Conservation (phyloP, 192 early-diverging fungal genomes). For the Linnemannia zychae region DNA sequence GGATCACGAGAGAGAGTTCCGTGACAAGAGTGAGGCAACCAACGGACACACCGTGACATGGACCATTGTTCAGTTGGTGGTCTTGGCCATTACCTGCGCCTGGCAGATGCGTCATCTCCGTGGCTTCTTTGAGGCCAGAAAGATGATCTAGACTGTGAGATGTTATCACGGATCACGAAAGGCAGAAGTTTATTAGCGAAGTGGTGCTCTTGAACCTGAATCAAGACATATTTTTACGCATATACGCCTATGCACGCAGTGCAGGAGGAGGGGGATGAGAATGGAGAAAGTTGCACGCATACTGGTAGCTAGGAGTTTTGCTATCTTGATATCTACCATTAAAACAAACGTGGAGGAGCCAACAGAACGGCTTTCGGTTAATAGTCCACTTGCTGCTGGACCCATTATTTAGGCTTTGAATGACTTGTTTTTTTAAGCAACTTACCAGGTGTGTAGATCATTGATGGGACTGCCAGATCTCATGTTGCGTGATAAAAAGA, state of each 20-base stretch:
- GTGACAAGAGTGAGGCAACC: conserved; percentile 85
- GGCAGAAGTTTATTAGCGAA: background rate
- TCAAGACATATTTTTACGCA: background rate
- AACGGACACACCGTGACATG: conserved; percentile 90
- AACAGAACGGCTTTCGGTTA: background rate
- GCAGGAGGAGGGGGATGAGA: background rate
- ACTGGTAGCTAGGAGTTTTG: background rate
- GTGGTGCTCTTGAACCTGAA: background rate
- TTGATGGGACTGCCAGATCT: too few species aligned
- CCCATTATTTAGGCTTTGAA: background rate
- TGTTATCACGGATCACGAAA: background rate
- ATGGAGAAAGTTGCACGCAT: background rate
- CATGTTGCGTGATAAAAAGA: too few species aligned
- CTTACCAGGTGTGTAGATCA: background rate
- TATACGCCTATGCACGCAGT: background rate
- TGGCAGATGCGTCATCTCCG: conserved; percentile 94
- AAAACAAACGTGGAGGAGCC: background rate
- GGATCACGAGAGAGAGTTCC: conserved; percentile 94
- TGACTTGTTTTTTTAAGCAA: background rate
- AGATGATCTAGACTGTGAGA: conserved; percentile 75
- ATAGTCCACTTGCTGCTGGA: background rate
- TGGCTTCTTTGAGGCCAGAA: conserved; percentile 92
- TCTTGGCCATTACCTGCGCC: conserved; percentile 80
- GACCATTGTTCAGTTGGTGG: conserved; percentile 87
- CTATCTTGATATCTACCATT: background rate